phyloP scores from a whole-genome alignment of 2,329 filamentous ascomycete species.

The Coniochaeta sp. region DNA sequence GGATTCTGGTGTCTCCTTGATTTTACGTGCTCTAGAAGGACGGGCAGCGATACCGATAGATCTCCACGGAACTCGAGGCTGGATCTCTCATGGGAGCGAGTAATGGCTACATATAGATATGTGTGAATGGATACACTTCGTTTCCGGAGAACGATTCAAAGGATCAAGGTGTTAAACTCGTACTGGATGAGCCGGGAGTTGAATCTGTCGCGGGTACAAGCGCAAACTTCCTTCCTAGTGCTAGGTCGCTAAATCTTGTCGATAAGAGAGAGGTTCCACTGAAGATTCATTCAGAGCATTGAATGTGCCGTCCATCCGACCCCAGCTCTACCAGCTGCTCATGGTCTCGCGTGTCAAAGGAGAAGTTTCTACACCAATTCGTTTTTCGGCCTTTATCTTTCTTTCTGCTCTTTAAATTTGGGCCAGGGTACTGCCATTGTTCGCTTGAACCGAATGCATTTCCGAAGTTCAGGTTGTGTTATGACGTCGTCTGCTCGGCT shows the following conservation, averaged over 20 bases:
- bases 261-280: too few species aligned
- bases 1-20: background rate
- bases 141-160: background rate
- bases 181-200: too few species aligned
- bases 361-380: background rate
- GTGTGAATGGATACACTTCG: background rate
- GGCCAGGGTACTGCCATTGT: background rate
- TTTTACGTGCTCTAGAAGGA: background rate
- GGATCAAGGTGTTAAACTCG: too few species aligned
- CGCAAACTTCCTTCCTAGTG: too few species aligned
- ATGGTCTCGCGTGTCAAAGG: too few species aligned
- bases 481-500: background rate
- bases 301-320: too few species aligned
- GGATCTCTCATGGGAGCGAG: background rate
- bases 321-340: too few species aligned
- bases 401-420: background rate
- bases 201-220: too few species aligned
- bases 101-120: background rate
- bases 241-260: too few species aligned
- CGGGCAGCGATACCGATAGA: background rate
- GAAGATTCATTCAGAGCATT: too few species aligned
- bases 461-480: background rate
- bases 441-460: background rate
- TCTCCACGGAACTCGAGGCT: background rate
- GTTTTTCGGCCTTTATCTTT: background rate